Evolutionary conservation across 306 rosid species (phyloP).

Genomic region (Cyclanthera cordifolia): DNA sequence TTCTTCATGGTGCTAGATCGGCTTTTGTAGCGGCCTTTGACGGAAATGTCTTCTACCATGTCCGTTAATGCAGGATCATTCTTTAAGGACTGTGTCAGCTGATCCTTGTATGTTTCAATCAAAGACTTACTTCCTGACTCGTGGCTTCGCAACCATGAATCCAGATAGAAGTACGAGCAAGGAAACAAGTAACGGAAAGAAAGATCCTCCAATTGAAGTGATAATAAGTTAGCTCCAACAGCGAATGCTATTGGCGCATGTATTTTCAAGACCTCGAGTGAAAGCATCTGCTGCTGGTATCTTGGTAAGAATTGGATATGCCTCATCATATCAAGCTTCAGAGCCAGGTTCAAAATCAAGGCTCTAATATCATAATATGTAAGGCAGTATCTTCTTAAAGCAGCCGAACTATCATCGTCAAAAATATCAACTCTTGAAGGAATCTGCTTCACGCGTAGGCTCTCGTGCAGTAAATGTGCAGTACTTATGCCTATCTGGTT

Average conservation of each 20-base stretch:
- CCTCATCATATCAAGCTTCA: conserved; percentile 67
- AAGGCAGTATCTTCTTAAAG: conserved; percentile 64
- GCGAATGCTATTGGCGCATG: conserved; percentile 88
- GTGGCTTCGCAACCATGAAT: conserved; percentile 61
- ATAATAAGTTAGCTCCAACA: conserved; percentile 52
- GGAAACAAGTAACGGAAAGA: conserved; percentile 74
- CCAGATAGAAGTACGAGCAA: conserved; percentile 59
- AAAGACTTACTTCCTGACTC: conserved; percentile 41
- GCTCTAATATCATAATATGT: conserved; percentile 75
- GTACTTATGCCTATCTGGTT: conserved; percentile 50
- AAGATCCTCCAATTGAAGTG: conserved; percentile 73
- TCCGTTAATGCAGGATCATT: conserved; percentile 34
- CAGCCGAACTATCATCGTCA: conserved; percentile 62
- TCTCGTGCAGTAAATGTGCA: conserved; percentile 61
- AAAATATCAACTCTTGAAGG: conserved; percentile 40
- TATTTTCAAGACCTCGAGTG: conserved; percentile 64
- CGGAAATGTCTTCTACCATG: conserved; percentile 41
- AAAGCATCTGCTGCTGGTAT: conserved; percentile 57
- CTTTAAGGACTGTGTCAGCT: conserved; percentile 31
- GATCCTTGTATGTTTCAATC: conserved; percentile 50
- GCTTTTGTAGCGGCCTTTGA: conserved; percentile 71
- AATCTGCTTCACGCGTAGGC: conserved; percentile 46
- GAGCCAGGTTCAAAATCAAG: conserved; percentile 58
- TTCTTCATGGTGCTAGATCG: conserved; percentile 90
- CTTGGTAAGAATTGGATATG: conserved; percentile 59